These are phyloP conservation scores for Phaffomyces thermotolerans DNA, from an alignment of 805 yeast species.

Conservation along the genomic window DNA sequence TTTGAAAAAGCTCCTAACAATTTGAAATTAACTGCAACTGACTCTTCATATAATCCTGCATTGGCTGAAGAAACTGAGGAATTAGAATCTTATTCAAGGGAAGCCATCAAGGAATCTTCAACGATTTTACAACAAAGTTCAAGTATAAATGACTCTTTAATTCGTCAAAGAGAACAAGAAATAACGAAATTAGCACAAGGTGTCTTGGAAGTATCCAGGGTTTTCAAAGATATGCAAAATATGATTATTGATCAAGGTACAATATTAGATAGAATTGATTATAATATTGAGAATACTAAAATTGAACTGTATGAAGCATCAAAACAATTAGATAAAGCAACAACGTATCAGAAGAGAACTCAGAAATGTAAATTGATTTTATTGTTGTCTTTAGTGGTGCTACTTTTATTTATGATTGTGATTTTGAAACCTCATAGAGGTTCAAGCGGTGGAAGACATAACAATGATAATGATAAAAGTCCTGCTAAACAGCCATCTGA, in stretches of 20 bases:
- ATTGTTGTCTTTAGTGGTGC: constrained; percentile 60
- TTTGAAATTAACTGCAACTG: not conserved
- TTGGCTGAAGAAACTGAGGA: constrained; percentile 30
- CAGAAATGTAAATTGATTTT: constrained; percentile 86
- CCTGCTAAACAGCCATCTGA: not conserved
- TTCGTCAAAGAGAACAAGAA: constrained; percentile 79
- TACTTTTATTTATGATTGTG: constrained; percentile 63
- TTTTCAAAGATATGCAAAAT: constrained; percentile 87
- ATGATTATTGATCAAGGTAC: constrained; percentile 95
- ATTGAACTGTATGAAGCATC: constrained; percentile 71
- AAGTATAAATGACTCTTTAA: constrained; percentile 32
- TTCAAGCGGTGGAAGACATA: constrained; percentile 12
- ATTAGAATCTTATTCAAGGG: constrained; percentile 45
- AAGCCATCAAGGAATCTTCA: constrained; percentile 44
- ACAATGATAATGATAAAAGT: constrained; percentile 6
- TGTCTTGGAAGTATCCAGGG: constrained; percentile 85
- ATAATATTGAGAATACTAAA: constrained; percentile 76
- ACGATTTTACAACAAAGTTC: constrained; percentile 27
- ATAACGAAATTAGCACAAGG: constrained; percentile 90
- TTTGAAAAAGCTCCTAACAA: constrained; percentile 37
- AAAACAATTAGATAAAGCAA: constrained; percentile 69
- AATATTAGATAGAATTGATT: constrained; percentile 86
- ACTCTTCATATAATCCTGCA: constrained; percentile 19
- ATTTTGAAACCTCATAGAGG: constrained; percentile 51
- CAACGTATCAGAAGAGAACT: constrained; percentile 76